phyloP scores from a whole-genome alignment of 495 filamentous ascomycete species.

The Podospora sp. region DNA sequence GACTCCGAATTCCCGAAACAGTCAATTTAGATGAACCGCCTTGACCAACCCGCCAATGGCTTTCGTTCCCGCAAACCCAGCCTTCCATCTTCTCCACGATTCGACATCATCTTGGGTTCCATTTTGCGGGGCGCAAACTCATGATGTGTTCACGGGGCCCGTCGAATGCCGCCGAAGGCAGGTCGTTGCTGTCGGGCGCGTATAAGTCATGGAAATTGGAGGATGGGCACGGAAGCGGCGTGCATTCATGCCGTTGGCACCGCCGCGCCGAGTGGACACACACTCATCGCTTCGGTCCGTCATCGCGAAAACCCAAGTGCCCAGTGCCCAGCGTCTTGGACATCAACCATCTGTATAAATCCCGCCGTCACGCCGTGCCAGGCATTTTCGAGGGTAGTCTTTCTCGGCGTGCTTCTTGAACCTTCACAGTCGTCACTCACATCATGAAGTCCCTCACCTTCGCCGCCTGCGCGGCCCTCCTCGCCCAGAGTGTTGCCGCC shows the following conservation, averaged over 20 bases:
- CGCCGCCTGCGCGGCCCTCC: constrained; percentile 36
- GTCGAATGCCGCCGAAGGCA: constrained; percentile 13
- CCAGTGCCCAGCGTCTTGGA: not conserved
- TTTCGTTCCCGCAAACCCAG: not conserved
- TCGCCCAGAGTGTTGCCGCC: constrained; percentile 40
- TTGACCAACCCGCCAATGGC: constrained; percentile 22
- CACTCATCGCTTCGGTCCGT: not conserved
- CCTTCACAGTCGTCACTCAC: not conserved
- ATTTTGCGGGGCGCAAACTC: constrained; percentile 23
- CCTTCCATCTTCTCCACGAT: constrained; percentile 21
- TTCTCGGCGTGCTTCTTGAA: constrained; percentile 6
- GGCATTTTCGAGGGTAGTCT: not conserved
- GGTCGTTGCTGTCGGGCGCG: constrained; percentile 7
- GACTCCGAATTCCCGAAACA: constrained; percentile 9
- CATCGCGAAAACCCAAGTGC: not conserved
- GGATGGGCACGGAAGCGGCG: constrained; percentile 9
- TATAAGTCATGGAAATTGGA: constrained; percentile 22
- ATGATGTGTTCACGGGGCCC: constrained; percentile 25
- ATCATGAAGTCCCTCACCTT: constrained; percentile 46
- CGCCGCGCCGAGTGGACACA: not conserved
- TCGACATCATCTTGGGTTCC: constrained; percentile 20
- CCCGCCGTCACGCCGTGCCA: not conserved
- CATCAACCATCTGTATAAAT: not conserved
- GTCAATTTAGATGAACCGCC: constrained; percentile 20
- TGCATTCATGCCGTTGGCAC: not conserved